Evolutionary conservation across 2,329 filamentous ascomycete genomes (phyloP).

Genomic region (Trichoderma polysporum): DNA sequence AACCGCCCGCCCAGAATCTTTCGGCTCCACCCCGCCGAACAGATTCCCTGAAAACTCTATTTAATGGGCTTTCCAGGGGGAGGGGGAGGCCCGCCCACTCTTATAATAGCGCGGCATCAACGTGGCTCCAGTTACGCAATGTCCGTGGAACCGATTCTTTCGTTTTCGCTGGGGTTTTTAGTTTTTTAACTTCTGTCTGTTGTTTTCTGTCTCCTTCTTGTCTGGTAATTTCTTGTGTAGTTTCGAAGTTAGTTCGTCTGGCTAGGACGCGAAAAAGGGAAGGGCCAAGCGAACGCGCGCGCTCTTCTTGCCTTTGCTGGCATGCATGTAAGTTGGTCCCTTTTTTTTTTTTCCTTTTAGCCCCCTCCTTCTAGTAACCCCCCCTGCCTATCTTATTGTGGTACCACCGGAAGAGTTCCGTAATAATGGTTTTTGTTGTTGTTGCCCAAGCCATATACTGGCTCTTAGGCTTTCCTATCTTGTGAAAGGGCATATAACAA

Average conservation of each 20-base stretch:
- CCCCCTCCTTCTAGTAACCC: background rate
- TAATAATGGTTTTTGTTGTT: background rate
- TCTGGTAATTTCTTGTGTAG: background rate
- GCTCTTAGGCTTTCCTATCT: background rate
- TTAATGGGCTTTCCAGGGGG: conserved; percentile 18
- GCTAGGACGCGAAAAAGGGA: background rate
- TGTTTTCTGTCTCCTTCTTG: background rate
- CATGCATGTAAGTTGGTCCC: background rate
- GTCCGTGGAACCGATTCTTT: background rate
- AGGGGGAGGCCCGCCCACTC: background rate
- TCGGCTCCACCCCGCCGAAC: conserved; percentile 12
- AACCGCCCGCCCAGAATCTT: conserved; percentile 12
- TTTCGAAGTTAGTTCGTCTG: background rate
- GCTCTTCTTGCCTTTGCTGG: background rate
- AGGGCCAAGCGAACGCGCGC: background rate
- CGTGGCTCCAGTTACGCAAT: conserved; percentile 20
- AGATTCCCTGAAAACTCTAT: conserved; percentile 20
- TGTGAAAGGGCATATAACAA: background rate
- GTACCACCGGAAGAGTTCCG: background rate
- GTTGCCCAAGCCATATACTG: background rate
- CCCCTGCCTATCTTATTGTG: background rate
- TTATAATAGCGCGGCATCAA: conserved; percentile 2
- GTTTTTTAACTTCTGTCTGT: background rate
- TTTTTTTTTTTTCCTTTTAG: background rate
- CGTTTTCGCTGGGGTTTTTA: background rate